Percentiles rank a stretch among this genome's conserved stretches.
These are phyloP conservation scores for Alternaria arborescens DNA, from an alignment of 2,329 filamentous ascomycete species.

Conservation along the genomic window DNA sequence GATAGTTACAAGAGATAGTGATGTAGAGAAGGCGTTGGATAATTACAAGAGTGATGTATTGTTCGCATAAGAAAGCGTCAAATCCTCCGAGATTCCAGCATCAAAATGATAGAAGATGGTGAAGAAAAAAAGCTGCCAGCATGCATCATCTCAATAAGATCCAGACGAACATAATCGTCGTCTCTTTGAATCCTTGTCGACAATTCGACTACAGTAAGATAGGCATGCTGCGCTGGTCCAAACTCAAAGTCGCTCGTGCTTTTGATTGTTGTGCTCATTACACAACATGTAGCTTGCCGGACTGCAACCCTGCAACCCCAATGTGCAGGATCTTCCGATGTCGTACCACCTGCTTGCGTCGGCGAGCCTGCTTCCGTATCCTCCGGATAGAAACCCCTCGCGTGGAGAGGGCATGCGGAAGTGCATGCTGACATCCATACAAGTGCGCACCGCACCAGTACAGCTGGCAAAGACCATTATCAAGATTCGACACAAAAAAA, in stretches of 20 bases:
- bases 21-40: conserved; percentile 8
- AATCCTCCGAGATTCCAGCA: conserved; percentile 6
- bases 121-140: conserved; percentile 4
- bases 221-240: conserved; percentile 6
- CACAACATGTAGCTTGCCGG: not conserved
- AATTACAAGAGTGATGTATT: conserved; percentile 16
- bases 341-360: conserved; percentile 4
- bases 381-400: not conserved
- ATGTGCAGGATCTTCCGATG: conserved; percentile 1
- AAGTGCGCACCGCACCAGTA: conserved; percentile 16
- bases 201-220: not conserved
- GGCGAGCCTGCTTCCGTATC: not conserved
- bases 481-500: conserved; percentile 16
- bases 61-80: conserved; percentile 11
- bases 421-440: conserved; percentile 13
- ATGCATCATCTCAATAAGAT: not conserved
- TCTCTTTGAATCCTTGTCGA: conserved; percentile 2
- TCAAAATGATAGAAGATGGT: not conserved
- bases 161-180: not conserved
- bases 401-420: conserved; percentile 19
- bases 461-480: conserved; percentile 8
- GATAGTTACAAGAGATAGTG: not conserved
- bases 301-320: conserved; percentile 1
- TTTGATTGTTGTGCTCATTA: conserved; percentile 10
- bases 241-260: conserved; percentile 10